Conservation (phyloP, 768 basidiomycete species). For the Russula brevipes region DNA sequence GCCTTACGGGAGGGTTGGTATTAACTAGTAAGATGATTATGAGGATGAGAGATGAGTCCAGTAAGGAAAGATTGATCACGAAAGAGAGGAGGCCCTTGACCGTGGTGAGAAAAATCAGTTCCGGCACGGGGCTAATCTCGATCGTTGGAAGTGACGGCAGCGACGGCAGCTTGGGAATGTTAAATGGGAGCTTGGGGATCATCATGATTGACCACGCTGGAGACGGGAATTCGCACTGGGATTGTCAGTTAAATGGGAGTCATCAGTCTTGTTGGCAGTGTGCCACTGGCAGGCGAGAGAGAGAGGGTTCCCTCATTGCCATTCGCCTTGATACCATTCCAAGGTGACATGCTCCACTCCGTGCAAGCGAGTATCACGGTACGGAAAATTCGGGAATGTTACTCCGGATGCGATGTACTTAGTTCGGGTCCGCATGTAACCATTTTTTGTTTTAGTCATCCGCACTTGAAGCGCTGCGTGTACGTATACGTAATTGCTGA, state of each 20-base stretch:
- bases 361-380: background rate
- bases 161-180: no score
- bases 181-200: background rate
- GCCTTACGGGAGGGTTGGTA: constrained; percentile 4
- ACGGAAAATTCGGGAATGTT: background rate
- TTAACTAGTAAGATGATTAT: constrained; percentile 14
- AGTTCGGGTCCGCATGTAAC: background rate
- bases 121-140: constrained; percentile 17
- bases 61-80: constrained; percentile 18
- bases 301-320: background rate
- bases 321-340: background rate
- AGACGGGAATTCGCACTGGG: background rate
- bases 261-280: background rate
- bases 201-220: background rate
- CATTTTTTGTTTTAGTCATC: no score
- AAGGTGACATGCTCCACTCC: background rate
- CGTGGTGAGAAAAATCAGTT: constrained; percentile 19
- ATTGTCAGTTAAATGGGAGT: background rate
- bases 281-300: background rate
- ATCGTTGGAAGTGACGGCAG: constrained; percentile 7
- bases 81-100: constrained; percentile 21
- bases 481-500: no score
- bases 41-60: constrained; percentile 17
- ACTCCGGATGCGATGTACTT: background rate
- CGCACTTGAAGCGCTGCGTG: no score